Percentiles rank a stretch among this genome's conserved stretches.
Conservation (phyloP, 306 rosid species). For the Cicer arietinum region DNA sequence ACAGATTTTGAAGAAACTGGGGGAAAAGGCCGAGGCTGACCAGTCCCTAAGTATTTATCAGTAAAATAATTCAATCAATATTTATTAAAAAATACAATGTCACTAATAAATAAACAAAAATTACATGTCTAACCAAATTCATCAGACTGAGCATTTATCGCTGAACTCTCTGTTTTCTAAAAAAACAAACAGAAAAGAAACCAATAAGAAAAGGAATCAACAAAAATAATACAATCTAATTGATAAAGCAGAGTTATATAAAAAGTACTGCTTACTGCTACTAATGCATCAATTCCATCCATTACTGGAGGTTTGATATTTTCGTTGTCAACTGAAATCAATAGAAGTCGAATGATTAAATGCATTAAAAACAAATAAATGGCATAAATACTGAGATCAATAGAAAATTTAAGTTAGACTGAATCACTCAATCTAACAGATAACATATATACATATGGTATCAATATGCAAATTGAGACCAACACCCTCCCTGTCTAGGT, state of each 20-base stretch:
- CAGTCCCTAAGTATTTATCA: conserved; percentile 49
- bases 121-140: conserved; percentile 58
- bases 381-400: conserved; percentile 3
- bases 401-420: background rate
- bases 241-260: conserved; percentile 25
- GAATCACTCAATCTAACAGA: conserved; percentile 6
- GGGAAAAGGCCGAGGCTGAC: conserved; percentile 51
- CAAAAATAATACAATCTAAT: conserved; percentile 5
- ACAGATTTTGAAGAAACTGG: conserved; percentile 63
- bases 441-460: background rate
- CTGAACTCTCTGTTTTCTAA: conserved; percentile 60
- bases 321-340: conserved; percentile 64
- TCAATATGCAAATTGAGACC: conserved; percentile 7
- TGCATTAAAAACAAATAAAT: conserved; percentile 13
- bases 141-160: conserved; percentile 53
- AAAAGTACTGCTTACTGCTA: conserved; percentile 60
- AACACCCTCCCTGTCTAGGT: conserved; percentile 10
- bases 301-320: conserved; percentile 66
- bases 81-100: conserved; percentile 29
- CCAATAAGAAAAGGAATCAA: conserved; percentile 31
- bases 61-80: conserved; percentile 36
- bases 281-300: conserved; percentile 73
- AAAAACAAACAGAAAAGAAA: background rate
- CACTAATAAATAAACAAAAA: conserved; percentile 14
- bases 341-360: conserved; percentile 38